phyloP scores from a whole-genome alignment of 148 eudicot species.

The Euryodendron excelsum region DNA sequence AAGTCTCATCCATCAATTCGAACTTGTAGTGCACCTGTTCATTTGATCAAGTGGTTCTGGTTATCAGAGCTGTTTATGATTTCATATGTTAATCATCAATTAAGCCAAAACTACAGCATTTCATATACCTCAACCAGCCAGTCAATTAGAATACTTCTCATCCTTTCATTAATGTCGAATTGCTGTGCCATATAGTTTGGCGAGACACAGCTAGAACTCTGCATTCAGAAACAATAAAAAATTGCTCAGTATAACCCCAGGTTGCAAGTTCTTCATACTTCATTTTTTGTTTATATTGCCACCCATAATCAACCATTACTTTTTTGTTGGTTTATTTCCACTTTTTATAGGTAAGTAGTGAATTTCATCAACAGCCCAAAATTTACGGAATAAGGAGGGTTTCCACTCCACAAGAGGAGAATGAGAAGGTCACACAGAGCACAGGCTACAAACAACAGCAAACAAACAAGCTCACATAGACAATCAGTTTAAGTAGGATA shows the following conservation, averaged over 20 bases:
- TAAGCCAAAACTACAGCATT: not conserved
- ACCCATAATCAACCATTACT: not conserved
- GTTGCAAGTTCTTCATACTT: not conserved
- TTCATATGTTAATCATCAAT: not conserved
- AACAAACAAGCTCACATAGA: not conserved
- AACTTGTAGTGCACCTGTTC: slow-evolving; percentile 85
- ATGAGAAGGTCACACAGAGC: not conserved
- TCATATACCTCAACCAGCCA: slow-evolving; percentile 85
- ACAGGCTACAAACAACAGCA: not conserved
- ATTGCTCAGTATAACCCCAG: not conserved
- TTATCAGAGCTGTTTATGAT: not conserved
- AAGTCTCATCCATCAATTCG: slow-evolving; percentile 87
- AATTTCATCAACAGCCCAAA: not conserved
- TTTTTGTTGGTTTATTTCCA: too few species aligned
- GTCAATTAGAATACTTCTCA: slow-evolving; percentile 88
- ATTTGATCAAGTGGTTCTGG: slow-evolving; percentile 1
- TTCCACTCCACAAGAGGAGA: not conserved
- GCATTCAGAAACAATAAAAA: slow-evolving; percentile 16
- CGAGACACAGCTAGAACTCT: slow-evolving; percentile 51
- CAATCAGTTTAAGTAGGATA: not conserved
- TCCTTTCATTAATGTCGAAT: slow-evolving; percentile 67
- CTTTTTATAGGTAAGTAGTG: not conserved
- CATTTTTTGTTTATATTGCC: not conserved
- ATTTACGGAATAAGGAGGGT: not conserved
- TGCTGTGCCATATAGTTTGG: slow-evolving; percentile 68